phyloP scores from a whole-genome alignment of 1,284 basidiomycete species.

The Sporisorium exsertum region DNA sequence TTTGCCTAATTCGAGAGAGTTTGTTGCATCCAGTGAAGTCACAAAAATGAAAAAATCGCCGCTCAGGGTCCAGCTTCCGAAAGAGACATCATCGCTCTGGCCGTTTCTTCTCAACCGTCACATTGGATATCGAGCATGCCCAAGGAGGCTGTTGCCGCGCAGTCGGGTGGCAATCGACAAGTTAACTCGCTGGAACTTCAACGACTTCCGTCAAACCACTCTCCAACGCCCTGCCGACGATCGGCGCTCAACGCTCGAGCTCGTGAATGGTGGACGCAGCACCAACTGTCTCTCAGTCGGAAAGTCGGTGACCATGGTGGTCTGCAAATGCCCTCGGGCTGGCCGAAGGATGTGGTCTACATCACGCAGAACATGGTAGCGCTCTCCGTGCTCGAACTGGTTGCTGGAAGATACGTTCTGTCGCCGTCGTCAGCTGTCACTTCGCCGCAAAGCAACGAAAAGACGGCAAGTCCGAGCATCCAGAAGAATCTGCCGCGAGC shows the following conservation, averaged over 20 bases:
- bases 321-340: conserved; percentile 19
- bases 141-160: background rate
- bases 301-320: background rate
- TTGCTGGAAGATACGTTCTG: conserved; percentile 30
- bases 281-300: background rate
- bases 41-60: background rate
- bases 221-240: conserved; percentile 2
- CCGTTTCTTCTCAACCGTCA: background rate
- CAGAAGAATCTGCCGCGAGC: conserved; percentile 13
- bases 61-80: conserved; percentile 8
- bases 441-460: background rate
- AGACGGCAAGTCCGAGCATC: background rate
- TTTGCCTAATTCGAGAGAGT: background rate
- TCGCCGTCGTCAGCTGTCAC: background rate
- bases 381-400: conserved; percentile 13
- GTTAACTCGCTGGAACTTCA: conserved; percentile 13
- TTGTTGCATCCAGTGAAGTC: background rate
- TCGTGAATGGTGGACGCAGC: conserved; percentile 3
- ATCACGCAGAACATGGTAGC: conserved; percentile 41
- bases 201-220: background rate
- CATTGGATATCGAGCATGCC: background rate
- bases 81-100: background rate
- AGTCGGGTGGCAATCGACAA: background rate
- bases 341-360: conserved; percentile 35
- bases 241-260: conserved; percentile 18